Base-by-base conservation (phyloP, 208 protist species). In the Acanthamoeba culbertsoni region DNA sequence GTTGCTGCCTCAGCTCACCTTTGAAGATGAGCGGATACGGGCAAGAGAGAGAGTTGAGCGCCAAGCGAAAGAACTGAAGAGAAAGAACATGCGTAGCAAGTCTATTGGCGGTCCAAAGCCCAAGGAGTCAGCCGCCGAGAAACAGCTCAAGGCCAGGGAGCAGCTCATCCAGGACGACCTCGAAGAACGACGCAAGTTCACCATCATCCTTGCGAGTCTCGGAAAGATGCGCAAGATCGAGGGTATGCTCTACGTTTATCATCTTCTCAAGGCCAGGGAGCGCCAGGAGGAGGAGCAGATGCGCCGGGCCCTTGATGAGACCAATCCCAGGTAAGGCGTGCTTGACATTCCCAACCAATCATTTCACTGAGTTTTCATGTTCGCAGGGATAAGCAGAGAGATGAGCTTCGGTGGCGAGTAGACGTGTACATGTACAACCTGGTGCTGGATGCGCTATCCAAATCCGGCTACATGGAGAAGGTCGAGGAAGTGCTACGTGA, bases 361-460 rank as follows among this genome's bases (percentile, higher is more conserved):
- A n/a, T n/a, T n/a, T n/a, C n/a, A n/a, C n/a, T 16, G 31, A 7
- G 26, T 71, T 71, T 8, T 71, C 62, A 14, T 8, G 62, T 68
- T 8, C 48, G 48, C 8, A 55, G 18, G 12, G 18, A 55, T 18
- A 55, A 18, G 5, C 55, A 62, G 55, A n/a, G 31, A 62, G 40
- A 79, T 5, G 68, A 43, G 0, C 35, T 40, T 7, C 68, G 68
- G 23, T 79, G 68, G 68, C 16, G 28, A 28, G 40, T 79, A 28
- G 68, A 79, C 68, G 42, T 48, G 20, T 79, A 79, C 42, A 79
- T 79, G 37, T 79, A 79, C 42, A 79, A 79, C 68, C 33, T 79
- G 33, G 68, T 79, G 33, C 68, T 79, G 26, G 68, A 79, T 31
- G 42, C 40, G 20, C 68, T 79, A 4, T 33, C 68, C 68, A 79